Percentiles rank a stretch among this genome's conserved stretches.
Evolutionary conservation across 257 asterid species (phyloP).

Genomic region (Buddleja alternifolia): DNA sequence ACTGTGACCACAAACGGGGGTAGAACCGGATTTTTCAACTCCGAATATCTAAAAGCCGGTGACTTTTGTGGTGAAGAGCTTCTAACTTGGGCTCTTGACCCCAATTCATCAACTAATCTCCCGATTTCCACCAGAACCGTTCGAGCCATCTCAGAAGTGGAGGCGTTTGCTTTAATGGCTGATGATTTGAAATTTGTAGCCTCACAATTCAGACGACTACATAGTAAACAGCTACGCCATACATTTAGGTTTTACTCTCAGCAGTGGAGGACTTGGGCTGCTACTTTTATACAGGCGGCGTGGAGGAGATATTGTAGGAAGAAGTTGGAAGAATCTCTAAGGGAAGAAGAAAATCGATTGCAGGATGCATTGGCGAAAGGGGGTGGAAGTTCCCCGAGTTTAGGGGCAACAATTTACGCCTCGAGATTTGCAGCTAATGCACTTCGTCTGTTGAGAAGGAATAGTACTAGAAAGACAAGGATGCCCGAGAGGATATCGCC

Average conservation of each 20-base stretch:
- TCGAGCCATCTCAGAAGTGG: constrained; percentile 79
- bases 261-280: constrained; percentile 98
- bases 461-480: constrained; percentile 60
- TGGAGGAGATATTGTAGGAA: constrained; percentile 74
- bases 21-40: constrained; percentile 79
- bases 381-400: constrained; percentile 70
- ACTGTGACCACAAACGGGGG: constrained; percentile 89
- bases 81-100: constrained; percentile 94
- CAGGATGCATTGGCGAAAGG: constrained; percentile 76
- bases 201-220: constrained; percentile 80
- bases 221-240: constrained; percentile 86
- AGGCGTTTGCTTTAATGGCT: constrained; percentile 84
- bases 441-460: constrained; percentile 68
- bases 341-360: constrained; percentile 74
- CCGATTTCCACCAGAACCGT: constrained; percentile 90
- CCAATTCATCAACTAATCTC: constrained; percentile 71
- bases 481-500: constrained; percentile 76
- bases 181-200: constrained; percentile 87
- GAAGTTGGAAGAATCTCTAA: constrained; percentile 80
- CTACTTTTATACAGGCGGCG: constrained; percentile 85
- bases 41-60: constrained; percentile 66
- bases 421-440: constrained; percentile 94
- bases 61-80: constrained; percentile 98
- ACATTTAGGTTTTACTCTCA: constrained; percentile 87
- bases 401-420: constrained; percentile 90